These are phyloP conservation scores for Piromyces finnis DNA, from an alignment of 192 early-diverging fungal species.

Conservation along the genomic window DNA sequence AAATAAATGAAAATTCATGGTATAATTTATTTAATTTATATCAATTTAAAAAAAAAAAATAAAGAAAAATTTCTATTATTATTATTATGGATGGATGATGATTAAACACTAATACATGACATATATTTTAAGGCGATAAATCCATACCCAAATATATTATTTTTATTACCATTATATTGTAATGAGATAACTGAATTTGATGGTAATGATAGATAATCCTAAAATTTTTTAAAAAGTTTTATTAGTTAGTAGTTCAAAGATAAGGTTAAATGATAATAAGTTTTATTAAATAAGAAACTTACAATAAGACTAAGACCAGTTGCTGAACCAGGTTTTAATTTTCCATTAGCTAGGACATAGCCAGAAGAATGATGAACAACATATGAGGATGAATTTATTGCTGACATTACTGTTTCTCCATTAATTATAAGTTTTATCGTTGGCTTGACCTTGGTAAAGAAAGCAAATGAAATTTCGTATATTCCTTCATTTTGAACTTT, in stretches of 20 bases:
- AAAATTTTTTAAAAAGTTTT: no score
- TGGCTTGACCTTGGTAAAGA: conserved; percentile 20
- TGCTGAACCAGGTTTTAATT: no score
- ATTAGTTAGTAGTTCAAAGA: no score
- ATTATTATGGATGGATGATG: no score
- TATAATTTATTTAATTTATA: no score
- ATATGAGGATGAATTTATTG: conserved; percentile 26
- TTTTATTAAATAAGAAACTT: no score
- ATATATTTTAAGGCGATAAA: neutral
- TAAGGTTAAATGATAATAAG: no score
- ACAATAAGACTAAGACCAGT: no score
- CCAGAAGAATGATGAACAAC: conserved; percentile 21
- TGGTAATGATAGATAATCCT: neutral
- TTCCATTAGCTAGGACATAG: conserved; percentile 1
- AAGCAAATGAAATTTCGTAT: conserved; percentile 24
- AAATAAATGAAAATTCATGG: no score
- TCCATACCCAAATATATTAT: neutral
- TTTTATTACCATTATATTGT: neutral
- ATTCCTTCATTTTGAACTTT: conserved; percentile 17
- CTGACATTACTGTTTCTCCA: conserved; percentile 29
- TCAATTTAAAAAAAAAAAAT: no score
- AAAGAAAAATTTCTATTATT: no score
- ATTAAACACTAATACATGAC: neutral
- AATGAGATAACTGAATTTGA: neutral
- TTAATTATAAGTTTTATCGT: conserved; percentile 27